Evolutionary conservation across 441 rosid species (phyloP).

Genomic region (Omphalea diandra): DNA sequence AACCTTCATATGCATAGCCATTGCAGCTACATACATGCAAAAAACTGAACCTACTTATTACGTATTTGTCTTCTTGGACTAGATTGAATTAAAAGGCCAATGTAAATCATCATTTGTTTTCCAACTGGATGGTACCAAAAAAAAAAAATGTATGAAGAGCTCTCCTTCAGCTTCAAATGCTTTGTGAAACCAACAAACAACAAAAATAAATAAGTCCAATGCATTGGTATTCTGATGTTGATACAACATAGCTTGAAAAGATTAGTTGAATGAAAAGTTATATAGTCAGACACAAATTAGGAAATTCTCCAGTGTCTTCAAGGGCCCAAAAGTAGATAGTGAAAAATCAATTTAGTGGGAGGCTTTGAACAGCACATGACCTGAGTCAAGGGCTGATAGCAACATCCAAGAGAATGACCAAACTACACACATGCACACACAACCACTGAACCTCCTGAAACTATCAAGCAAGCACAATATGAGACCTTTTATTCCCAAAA

Average conservation of each 20-base stretch:
- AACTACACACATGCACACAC: not conserved
- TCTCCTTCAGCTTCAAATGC: not conserved
- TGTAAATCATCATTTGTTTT: not conserved
- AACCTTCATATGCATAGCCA: not conserved
- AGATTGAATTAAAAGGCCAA: not conserved
- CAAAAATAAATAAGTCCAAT: not conserved
- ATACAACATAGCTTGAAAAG: not conserved
- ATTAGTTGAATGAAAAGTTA: not conserved
- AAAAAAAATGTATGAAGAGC: not conserved
- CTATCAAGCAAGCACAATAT: not conserved
- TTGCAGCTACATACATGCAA: not conserved
- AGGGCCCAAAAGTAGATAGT: conserved; percentile 1
- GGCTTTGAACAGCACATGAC: not conserved
- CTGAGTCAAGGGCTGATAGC: conserved; percentile 2
- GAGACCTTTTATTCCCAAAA: not conserved
- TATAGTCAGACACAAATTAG: not conserved
- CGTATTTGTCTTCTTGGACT: not conserved
- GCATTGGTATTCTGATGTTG: not conserved
- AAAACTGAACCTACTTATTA: not conserved
- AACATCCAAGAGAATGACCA: not conserved
- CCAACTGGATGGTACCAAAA: not conserved
- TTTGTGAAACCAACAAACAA: not conserved
- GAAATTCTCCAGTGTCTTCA: not conserved
- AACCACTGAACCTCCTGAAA: not conserved
- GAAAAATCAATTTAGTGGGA: not conserved